Conservation (phyloP, 2,329 filamentous ascomycete genomes). For the Aspergillus sp. region DNA sequence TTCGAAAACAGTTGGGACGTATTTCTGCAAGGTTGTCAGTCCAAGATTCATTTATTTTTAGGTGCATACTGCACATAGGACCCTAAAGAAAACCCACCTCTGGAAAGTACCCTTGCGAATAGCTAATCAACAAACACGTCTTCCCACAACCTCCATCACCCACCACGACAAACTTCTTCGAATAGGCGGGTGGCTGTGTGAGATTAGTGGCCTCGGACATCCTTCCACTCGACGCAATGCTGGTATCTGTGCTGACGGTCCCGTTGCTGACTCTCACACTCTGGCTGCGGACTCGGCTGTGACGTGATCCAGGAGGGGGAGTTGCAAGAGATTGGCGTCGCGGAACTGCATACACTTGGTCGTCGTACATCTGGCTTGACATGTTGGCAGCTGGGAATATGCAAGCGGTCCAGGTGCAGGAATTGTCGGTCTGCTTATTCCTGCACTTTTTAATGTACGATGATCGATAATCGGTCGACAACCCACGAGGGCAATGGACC, state of each 20-base stretch:
- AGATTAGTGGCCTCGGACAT: constrained; percentile 75
- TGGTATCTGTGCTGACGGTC: constrained; percentile 78
- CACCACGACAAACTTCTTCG: constrained; percentile 98
- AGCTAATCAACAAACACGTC: constrained; percentile 96
- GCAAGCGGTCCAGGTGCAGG: background rate
- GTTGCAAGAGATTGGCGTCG: constrained; percentile 48
- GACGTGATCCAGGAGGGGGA: constrained; percentile 31
- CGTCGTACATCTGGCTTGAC: constrained; percentile 30
- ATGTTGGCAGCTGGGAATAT: constrained; percentile 17
- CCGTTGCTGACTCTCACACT: constrained; percentile 72
- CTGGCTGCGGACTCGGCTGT: constrained; percentile 45
- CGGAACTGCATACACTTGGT: constrained; percentile 47
- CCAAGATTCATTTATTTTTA: background rate
- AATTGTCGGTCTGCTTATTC: background rate
- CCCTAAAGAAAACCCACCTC: constrained; percentile 54
- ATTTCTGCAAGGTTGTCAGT: constrained; percentile 61
- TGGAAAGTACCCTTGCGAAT: constrained; percentile 97
- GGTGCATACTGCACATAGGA: background rate
- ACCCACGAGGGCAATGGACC: too few relatives aligned
- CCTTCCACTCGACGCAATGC: constrained; percentile 56
- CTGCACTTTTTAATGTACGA: background rate
- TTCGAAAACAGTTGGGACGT: constrained; percentile 97
- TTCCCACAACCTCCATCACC: constrained; percentile 97
- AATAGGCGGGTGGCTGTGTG: constrained; percentile 86
- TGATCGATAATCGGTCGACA: too few relatives aligned